Base-by-base conservation (phyloP, 805 yeast species). In the Schwanniomyces sp. region DNA sequence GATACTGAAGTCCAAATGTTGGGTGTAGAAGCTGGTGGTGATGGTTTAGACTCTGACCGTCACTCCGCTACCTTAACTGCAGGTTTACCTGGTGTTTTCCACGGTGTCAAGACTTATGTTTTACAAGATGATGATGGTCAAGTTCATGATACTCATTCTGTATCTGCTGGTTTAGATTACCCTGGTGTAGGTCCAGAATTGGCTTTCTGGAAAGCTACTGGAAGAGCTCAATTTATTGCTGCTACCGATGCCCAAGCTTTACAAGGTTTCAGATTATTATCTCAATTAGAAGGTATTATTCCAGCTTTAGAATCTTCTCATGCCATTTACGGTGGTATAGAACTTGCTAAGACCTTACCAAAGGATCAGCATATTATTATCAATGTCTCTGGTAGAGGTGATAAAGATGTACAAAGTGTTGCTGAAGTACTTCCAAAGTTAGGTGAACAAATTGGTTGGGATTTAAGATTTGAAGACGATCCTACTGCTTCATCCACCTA, bases 121-220 rank as follows among this genome's bases (percentile, higher is more conserved):
- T 79, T 94, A 63, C 99, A 94, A 73, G 88, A 86, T 60, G 59
- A 65, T 14, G 98, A 94, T 66, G 99, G 99, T 45, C 99, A 94
- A 74, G 89, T 94, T 50, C 95, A 87, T 56, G 99, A 94, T 64
- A 94, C 99, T 9, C 98, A 94, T 67, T 92, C 98, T 18, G 95
- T 94, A 34, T 89, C 97, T 53, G 99, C 99, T 34, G 99, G 99
- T 56, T 79, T 94, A 61, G 99, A 94, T 70, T 94, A 94, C 67
- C 99, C 99, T 24, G 99, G 97, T 70, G 99, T 94, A 41, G 99
- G 99, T 40, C 99, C 99, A 28, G 98, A 94, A 72, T 78, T 94
- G 57, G 95, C 98, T 2, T 82, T 79, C 65, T 94, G 98, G 98
- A 92, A 92, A 69, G 85, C 86, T 46, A 85, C 86, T 51, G 97